phyloP scores from a whole-genome alignment of 2,329 filamentous ascomycete species.

The Ophiostoma sp. region DNA sequence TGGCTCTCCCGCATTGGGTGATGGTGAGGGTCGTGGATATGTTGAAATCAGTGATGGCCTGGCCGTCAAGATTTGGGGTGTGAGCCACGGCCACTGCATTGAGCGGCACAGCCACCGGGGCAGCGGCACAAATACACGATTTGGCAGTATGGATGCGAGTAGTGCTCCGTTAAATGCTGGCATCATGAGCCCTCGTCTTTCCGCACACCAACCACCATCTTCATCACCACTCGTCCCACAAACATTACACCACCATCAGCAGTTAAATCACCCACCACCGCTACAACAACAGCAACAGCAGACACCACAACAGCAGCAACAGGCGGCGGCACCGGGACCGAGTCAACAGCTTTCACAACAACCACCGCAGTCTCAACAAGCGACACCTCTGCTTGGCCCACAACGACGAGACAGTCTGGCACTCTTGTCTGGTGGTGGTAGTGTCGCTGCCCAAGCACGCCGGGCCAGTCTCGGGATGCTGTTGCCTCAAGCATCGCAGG shows the following conservation, averaged over 20 bases:
- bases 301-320: neutral
- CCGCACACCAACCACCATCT: conserved; percentile 34
- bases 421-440: conserved; percentile 12
- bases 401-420: conserved; percentile 29
- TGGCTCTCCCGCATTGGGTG: conserved; percentile 79
- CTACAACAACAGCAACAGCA: conserved; percentile 1
- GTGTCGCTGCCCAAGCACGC: conserved; percentile 10
- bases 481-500: conserved; percentile 28
- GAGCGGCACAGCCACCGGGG: conserved; percentile 69
- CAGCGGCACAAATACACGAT: conserved; percentile 53
- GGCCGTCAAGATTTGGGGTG: conserved; percentile 81
- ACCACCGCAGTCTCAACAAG: neutral
- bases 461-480: conserved; percentile 14
- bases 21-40: conserved; percentile 78
- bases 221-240: conserved; percentile 29
- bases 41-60: conserved; percentile 85
- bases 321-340: neutral
- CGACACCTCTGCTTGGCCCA: conserved; percentile 10
- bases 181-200: conserved; percentile 34
- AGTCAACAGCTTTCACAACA: conserved; percentile 3
- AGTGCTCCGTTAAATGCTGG: conserved; percentile 26
- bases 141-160: conserved; percentile 51
- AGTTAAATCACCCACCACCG: neutral
- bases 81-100: conserved; percentile 89
- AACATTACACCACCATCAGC: conserved; percentile 24